Evolutionary conservation across 176 grass and related monocot species (phyloP).

Genomic region (sorghum (Sorghum bicolor)): DNA sequence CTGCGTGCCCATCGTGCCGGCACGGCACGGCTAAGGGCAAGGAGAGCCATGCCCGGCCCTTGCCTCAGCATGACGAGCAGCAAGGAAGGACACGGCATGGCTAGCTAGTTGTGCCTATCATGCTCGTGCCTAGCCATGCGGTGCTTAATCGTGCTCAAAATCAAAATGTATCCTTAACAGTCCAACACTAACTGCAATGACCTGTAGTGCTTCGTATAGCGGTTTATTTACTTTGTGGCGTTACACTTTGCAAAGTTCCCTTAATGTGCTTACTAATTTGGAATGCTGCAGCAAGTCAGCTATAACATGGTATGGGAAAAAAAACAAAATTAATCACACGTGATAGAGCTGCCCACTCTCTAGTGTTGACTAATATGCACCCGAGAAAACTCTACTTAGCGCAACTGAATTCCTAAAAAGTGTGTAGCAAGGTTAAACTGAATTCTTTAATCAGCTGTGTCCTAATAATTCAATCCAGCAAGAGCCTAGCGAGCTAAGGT

Average conservation of each 20-base stretch:
- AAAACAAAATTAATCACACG: background rate
- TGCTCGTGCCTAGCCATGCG: no score
- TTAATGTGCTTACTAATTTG: background rate
- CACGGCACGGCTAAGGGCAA: no score
- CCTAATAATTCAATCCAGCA: background rate
- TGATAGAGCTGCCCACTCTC: background rate
- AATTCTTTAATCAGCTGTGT: background rate
- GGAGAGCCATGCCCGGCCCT: no score
- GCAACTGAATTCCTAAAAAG: background rate
- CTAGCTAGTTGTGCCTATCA: no score
- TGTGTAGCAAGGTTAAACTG: background rate
- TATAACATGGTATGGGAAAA: background rate
- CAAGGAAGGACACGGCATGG: no score
- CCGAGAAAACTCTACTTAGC: background rate
- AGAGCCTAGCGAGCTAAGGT: background rate
- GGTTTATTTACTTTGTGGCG: background rate
- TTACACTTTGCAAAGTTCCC: background rate
- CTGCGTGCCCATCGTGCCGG: no score
- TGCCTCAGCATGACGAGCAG: no score
- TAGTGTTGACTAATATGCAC: background rate
- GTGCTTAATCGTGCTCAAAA: background rate
- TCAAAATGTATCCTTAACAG: background rate
- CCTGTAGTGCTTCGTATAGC: background rate
- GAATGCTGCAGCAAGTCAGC: background rate
- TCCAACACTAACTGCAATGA: background rate